phyloP scores from a whole-genome alignment of 2,329 filamentous ascomycete genomes.

The Fonsecaea multimorphosa region DNA sequence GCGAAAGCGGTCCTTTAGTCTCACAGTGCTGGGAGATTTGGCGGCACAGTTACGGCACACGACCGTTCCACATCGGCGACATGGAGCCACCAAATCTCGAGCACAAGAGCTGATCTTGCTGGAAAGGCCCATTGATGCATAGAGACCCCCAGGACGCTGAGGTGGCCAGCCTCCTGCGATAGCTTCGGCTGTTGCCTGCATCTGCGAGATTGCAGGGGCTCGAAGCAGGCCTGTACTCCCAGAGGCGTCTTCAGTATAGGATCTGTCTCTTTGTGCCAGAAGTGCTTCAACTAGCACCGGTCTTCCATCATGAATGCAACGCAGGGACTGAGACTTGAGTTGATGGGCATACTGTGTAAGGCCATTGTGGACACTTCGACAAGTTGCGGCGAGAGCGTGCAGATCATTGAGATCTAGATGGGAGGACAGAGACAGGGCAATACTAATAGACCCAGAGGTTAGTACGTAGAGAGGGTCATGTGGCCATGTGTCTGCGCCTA shows the following conservation, averaged over 20 bases:
- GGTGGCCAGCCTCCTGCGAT: not conserved
- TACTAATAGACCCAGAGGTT: slow-evolving; percentile 57
- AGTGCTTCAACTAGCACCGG: slow-evolving; percentile 46
- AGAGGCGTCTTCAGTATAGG: slow-evolving; percentile 5
- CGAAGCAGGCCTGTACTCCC: slow-evolving; percentile 6
- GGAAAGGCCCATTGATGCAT: slow-evolving; percentile 60
- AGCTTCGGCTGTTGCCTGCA: not conserved
- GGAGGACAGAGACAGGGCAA: slow-evolving; percentile 75
- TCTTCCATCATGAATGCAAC: slow-evolving; percentile 74
- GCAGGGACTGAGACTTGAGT: slow-evolving; percentile 76
- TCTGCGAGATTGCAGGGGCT: slow-evolving; percentile 37
- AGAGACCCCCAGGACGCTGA: slow-evolving; percentile 14
- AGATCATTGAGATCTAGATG: slow-evolving; percentile 86
- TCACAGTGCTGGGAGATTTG: slow-evolving; percentile 73
- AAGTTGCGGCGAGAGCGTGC: slow-evolving; percentile 80
- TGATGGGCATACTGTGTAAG: slow-evolving; percentile 78
- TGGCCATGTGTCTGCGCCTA: slow-evolving; percentile 41
- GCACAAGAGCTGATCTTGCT: slow-evolving; percentile 79
- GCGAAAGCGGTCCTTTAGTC: slow-evolving; percentile 76
- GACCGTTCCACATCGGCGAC: slow-evolving; percentile 75
- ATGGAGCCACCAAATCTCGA: slow-evolving; percentile 83
- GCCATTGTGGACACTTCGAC: slow-evolving; percentile 76
- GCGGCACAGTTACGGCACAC: slow-evolving; percentile 91
- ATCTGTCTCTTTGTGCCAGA: slow-evolving; percentile 13
- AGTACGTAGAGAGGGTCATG: slow-evolving; percentile 37